Percentiles rank a stretch among this genome's conserved stretches.
Evolutionary conservation across 768 basidiomycete species (phyloP).

Genomic region (Coprinopsis sp.): DNA sequence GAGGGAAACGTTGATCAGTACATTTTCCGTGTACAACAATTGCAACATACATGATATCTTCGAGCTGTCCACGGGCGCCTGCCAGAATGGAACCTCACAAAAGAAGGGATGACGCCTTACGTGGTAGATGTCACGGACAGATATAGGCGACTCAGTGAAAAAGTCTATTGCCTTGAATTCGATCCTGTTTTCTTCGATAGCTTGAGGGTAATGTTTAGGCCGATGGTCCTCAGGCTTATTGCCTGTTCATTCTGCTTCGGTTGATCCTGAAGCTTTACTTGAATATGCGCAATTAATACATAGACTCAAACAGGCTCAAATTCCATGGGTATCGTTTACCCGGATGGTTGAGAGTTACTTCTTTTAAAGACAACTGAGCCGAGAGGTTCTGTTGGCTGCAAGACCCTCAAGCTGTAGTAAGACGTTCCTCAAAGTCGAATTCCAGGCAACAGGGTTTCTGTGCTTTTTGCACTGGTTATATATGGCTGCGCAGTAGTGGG

Average conservation of each 20-base stretch:
- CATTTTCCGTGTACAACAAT: too few relatives aligned
- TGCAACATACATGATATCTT: conserved; percentile 31
- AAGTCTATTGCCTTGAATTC: conserved; percentile 38
- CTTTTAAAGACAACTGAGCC: too few relatives aligned
- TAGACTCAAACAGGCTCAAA: conserved; percentile 29
- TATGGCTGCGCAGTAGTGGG: too few relatives aligned
- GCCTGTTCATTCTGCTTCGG: conserved; percentile 28
- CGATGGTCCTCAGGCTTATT: conserved; percentile 29
- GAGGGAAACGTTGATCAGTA: too few relatives aligned
- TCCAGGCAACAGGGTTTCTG: too few relatives aligned
- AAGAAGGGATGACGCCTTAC: conserved; percentile 24
- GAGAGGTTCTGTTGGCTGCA: too few relatives aligned
- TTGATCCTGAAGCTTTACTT: conserved; percentile 33
- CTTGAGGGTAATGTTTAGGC: conserved; percentile 32
- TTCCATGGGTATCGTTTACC: conserved; percentile 37
- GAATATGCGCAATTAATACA: conserved; percentile 29
- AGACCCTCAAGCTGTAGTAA: too few relatives aligned
- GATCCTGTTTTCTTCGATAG: conserved; percentile 29
- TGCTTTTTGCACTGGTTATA: too few relatives aligned
- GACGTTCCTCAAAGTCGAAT: too few relatives aligned
- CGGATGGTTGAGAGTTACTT: too few relatives aligned
- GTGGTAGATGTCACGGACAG: conserved; percentile 37
- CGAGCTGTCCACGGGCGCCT: conserved; percentile 30
- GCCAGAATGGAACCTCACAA: neutral
- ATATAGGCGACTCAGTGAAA: conserved; percentile 31